A percentile compares a stretch with the other conserved stretches of the same genome.
Evolutionary conservation across 139 green algal species (phyloP).

Genomic region (Chlorella vulgaris): DNA sequence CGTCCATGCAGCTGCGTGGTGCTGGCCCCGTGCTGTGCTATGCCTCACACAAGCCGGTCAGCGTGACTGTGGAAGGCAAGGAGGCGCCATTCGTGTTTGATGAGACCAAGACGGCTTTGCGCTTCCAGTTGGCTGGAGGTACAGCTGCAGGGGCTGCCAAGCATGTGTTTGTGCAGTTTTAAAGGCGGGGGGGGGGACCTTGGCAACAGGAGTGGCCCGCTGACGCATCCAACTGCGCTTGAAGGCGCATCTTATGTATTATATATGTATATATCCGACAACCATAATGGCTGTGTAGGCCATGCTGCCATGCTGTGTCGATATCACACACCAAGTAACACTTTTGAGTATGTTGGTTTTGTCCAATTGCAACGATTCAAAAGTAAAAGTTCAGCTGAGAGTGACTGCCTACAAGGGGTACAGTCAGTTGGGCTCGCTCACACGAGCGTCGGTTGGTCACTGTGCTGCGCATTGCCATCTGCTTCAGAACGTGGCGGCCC

Average conservation of each 20-base stretch:
- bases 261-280: too few relatives aligned
- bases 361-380: background rate
- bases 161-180: slow-evolving; percentile 2
- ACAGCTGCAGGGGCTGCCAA: background rate
- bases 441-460: slow-evolving; percentile 10
- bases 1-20: slow-evolving; percentile 31
- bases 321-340: too few relatives aligned
- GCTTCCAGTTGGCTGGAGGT: slow-evolving; percentile 11
- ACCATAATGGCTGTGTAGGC: too few relatives aligned
- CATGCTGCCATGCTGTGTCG: too few relatives aligned
- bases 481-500: background rate
- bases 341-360: too few relatives aligned
- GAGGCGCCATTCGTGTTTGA: slow-evolving; percentile 23
- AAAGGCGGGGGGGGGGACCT: too few relatives aligned
- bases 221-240: too few relatives aligned
- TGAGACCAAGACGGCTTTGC: background rate
- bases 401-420: too few relatives aligned
- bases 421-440: background rate
- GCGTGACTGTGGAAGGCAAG: background rate
- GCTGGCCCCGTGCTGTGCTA: slow-evolving; percentile 38
- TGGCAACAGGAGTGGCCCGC: too few relatives aligned
- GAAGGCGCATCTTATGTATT: too few relatives aligned
- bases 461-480: background rate
- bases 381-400: too few relatives aligned
- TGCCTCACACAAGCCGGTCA: background rate